These are phyloP conservation scores for Candida sojae DNA, from an alignment of 1,139 yeast genomes.

Conservation along the genomic window DNA sequence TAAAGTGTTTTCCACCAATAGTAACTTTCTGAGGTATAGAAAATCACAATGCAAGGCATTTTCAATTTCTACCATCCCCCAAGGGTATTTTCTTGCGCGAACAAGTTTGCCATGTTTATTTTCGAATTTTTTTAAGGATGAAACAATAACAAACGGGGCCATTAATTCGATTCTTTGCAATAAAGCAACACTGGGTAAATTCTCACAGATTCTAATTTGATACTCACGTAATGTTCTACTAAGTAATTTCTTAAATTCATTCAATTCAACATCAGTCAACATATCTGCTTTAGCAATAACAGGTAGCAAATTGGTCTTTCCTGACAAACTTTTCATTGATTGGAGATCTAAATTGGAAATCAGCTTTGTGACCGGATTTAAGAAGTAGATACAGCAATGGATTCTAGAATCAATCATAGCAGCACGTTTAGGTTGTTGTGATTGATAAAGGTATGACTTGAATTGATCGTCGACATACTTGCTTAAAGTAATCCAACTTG, in stretches of 20 bases:
- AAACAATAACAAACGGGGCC: constrained; percentile 64
- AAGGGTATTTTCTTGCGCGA: constrained; percentile 66
- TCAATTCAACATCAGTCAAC: constrained; percentile 45
- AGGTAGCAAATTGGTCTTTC: constrained; percentile 73
- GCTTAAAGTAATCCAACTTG: constrained; percentile 59
- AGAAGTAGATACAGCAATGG: constrained; percentile 76
- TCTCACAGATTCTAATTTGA: constrained; percentile 58
- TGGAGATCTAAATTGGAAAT: constrained; percentile 62
- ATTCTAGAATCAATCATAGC: constrained; percentile 57
- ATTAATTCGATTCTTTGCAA: constrained; percentile 11
- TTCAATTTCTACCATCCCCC: constrained; percentile 78
- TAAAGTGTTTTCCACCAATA: constrained; percentile 56
- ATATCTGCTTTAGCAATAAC: constrained; percentile 77
- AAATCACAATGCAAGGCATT: constrained; percentile 70
- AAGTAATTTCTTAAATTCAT: constrained; percentile 45
- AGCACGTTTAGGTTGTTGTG: constrained; percentile 68
- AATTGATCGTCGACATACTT: constrained; percentile 65
- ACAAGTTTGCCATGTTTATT: constrained; percentile 40
- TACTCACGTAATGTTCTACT: constrained; percentile 45
- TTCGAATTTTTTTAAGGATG: constrained; percentile 40
- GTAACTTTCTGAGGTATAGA: constrained; percentile 46
- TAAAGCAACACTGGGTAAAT: constrained; percentile 38
- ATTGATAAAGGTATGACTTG: constrained; percentile 58
- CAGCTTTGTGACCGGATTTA: constrained; percentile 57
- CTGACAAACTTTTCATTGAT: constrained; percentile 66